Evolutionary conservation across 1,139 yeast genomes (phyloP).

Genomic region (Groenewaldozyma sp.): DNA sequence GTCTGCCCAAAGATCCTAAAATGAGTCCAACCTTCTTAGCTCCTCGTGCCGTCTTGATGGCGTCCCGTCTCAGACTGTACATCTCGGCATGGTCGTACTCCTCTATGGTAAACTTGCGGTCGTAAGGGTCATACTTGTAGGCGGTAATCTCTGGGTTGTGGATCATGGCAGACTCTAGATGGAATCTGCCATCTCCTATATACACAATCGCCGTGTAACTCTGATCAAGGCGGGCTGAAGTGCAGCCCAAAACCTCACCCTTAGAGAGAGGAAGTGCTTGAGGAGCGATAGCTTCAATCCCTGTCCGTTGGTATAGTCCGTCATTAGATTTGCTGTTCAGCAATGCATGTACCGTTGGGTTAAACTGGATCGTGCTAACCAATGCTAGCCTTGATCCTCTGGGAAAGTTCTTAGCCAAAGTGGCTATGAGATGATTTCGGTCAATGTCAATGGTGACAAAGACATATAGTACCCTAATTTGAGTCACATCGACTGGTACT

Average conservation of each 20-base stretch:
- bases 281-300: conserved; percentile 55
- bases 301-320: conserved; percentile 24
- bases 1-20: conserved; percentile 94
- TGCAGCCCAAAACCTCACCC: conserved; percentile 95
- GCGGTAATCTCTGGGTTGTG: conserved; percentile 93
- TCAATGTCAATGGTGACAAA: conserved; percentile 91
- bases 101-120: conserved; percentile 82
- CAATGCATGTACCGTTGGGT: conserved; percentile 82
- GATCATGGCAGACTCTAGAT: conserved; percentile 92
- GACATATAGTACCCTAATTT: conserved; percentile 84
- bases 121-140: conserved; percentile 88
- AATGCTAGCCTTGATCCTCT: conserved; percentile 59
- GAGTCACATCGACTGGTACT: conserved; percentile 88
- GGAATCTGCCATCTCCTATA: conserved; percentile 95
- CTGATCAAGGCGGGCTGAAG: conserved; percentile 69
- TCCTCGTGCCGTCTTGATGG: conserved; percentile 48
- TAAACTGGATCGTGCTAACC: conserved; percentile 94
- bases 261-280: conserved; percentile 89
- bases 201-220: conserved; percentile 75
- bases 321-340: conserved; percentile 35
- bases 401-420: conserved; percentile 61
- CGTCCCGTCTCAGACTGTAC: conserved; percentile 63
- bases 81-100: conserved; percentile 79
- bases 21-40: conserved; percentile 75
- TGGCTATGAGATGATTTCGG: conserved; percentile 68